A percentile compares a stretch with the other conserved stretches of the same genome.
phyloP scores from a whole-genome alignment of 2,329 filamentous ascomycete species.

The Colletotrichum melonis region DNA sequence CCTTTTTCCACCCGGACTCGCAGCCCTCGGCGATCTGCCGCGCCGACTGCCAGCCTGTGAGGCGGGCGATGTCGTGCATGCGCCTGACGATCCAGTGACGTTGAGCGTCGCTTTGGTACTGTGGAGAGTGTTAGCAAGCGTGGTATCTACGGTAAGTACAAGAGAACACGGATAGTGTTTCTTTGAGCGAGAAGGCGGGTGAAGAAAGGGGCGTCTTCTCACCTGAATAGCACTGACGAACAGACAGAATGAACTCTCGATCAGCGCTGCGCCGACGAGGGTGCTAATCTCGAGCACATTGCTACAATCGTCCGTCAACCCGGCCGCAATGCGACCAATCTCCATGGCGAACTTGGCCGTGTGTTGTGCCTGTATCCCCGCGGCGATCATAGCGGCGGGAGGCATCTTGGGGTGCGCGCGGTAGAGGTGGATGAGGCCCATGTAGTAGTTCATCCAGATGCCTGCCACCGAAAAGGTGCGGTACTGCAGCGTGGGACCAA shows the following conservation, averaged over 20 bases:
- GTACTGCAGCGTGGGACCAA: conserved; percentile 84
- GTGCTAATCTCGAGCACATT: conserved; percentile 74
- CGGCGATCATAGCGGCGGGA: conserved; percentile 88
- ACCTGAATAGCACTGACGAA: conserved; percentile 88
- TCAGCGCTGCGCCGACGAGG: conserved; percentile 81
- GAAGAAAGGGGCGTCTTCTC: conserved; percentile 37
- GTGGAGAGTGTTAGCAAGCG: conserved; percentile 39
- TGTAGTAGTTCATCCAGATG: conserved; percentile 89
- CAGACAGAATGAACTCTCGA: conserved; percentile 83
- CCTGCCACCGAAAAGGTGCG: conserved; percentile 88
- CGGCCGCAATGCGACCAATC: conserved; percentile 84
- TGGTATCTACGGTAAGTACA: not conserved
- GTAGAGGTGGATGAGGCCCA: conserved; percentile 84
- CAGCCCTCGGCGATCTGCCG: conserved; percentile 85
- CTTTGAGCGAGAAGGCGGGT: not conserved
- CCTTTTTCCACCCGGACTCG: conserved; percentile 85
- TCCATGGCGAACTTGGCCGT: conserved; percentile 78
- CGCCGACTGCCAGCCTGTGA: conserved; percentile 90
- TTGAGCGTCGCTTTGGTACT: conserved; percentile 79
- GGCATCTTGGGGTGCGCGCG: conserved; percentile 91
- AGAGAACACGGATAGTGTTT: no score
- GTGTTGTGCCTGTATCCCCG: conserved; percentile 78
- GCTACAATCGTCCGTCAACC: conserved; percentile 68
- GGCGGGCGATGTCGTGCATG: conserved; percentile 78
- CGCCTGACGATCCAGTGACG: conserved; percentile 82